phyloP scores from a whole-genome alignment of 352 stramenopile genomes.

The Hyaloperonospora arabidopsidis region DNA sequence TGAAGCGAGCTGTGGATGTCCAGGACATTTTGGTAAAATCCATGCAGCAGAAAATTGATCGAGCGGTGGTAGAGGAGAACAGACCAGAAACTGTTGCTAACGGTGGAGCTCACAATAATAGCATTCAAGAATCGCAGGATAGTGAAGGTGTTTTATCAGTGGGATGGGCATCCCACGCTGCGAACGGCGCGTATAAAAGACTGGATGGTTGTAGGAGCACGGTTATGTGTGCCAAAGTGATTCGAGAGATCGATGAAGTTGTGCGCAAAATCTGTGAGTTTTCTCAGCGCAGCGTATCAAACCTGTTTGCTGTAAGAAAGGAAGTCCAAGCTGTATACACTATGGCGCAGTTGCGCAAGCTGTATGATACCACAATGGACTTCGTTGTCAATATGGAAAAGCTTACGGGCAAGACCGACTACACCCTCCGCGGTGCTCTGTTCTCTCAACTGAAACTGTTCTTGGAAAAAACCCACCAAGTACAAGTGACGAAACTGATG shows the following conservation, averaged over 20 bases:
- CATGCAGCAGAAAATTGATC: slow-evolving; percentile 68
- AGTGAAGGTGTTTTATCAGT: not conserved
- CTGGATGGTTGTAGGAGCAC: slow-evolving; percentile 76
- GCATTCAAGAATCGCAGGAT: slow-evolving; percentile 9
- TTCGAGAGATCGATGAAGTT: slow-evolving; percentile 79
- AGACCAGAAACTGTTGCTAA: slow-evolving; percentile 10
- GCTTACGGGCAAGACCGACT: slow-evolving; percentile 86
- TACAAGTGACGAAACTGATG: slow-evolving; percentile 89
- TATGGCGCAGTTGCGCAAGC: slow-evolving; percentile 88
- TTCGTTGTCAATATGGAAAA: slow-evolving; percentile 92
- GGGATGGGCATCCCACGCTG: slow-evolving; percentile 2
- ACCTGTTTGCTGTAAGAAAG: slow-evolving; percentile 82
- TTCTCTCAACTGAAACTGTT: slow-evolving; percentile 93
- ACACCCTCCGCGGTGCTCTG: slow-evolving; percentile 88
- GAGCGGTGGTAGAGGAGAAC: slow-evolving; percentile 36
- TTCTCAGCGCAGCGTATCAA: slow-evolving; percentile 78
- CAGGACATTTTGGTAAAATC: slow-evolving; percentile 59
- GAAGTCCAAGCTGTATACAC: slow-evolving; percentile 82
- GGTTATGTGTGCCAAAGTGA: slow-evolving; percentile 57
- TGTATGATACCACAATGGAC: slow-evolving; percentile 91
- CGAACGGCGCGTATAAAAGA: slow-evolving; percentile 41
- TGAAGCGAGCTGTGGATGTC: slow-evolving; percentile 73
- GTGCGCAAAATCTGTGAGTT: slow-evolving; percentile 83
- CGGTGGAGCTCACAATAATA: slow-evolving; percentile 9
- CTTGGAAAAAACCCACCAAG: slow-evolving; percentile 91